These are phyloP conservation scores for Ophiostoma angusticollis DNA, from an alignment of 2,329 filamentous ascomycete species.

Conservation along the genomic window DNA sequence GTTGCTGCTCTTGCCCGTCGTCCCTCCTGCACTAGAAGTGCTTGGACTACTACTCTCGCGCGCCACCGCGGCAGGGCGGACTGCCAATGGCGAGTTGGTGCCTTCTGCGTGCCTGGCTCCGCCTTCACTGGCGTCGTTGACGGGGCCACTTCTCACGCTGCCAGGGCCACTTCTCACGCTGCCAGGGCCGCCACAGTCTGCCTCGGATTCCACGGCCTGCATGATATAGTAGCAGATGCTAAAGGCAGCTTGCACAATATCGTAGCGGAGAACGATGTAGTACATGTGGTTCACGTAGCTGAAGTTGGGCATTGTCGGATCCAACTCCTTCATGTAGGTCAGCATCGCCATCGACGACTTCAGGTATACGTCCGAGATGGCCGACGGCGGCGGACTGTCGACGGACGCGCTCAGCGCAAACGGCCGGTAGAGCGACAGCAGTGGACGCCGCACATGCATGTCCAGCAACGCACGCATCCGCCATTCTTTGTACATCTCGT, in stretches of 20 bases:
- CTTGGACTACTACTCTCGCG: too few relatives aligned
- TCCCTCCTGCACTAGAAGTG: too few relatives aligned
- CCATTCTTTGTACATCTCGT: slow-evolving; percentile 38
- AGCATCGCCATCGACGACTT: slow-evolving; percentile 43
- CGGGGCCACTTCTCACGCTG: too few relatives aligned
- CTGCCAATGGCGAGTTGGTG: neutral
- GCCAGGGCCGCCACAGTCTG: neutral
- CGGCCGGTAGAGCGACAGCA: slow-evolving; percentile 41
- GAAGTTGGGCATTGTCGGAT: slow-evolving; percentile 33
- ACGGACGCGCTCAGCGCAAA: slow-evolving; percentile 36
- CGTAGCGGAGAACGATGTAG: slow-evolving; percentile 38
- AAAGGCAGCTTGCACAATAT: slow-evolving; percentile 42
- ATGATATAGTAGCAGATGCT: slow-evolving; percentile 44
- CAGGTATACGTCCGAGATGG: slow-evolving; percentile 37
- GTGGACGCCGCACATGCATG: slow-evolving; percentile 39
- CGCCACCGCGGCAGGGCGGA: neutral
- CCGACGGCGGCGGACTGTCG: slow-evolving; percentile 32
- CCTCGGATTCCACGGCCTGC: slow-evolving; percentile 17
- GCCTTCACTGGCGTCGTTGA: neutral
- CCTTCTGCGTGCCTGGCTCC: neutral
- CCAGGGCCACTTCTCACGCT: too few relatives aligned
- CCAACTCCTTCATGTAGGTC: slow-evolving; percentile 41
- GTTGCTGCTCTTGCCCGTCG: neutral
- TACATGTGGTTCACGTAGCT: slow-evolving; percentile 38
- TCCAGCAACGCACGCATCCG: slow-evolving; percentile 37